These are phyloP conservation scores for Curvularia spicifera DNA, from an alignment of 2,329 filamentous ascomycete genomes.

Conservation along the genomic window DNA sequence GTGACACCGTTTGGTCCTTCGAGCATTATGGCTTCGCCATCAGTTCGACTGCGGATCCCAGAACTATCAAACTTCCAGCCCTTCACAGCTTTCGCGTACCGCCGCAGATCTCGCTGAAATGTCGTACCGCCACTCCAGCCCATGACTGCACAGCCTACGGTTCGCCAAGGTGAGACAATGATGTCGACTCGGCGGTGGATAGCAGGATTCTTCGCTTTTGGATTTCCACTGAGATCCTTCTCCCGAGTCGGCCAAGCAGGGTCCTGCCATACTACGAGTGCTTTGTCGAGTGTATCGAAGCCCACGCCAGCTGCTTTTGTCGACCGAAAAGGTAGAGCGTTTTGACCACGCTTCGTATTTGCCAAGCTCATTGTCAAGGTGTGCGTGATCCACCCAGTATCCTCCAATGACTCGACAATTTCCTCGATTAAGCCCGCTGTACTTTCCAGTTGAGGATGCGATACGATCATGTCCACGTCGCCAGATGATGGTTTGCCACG, in stretches of 20 bases:
- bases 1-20: constrained; percentile 57
- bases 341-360: constrained; percentile 75
- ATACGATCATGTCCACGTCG: constrained; percentile 86
- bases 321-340: constrained; percentile 62
- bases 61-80: constrained; percentile 90
- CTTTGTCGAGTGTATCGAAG: constrained; percentile 91
- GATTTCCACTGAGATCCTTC: constrained; percentile 43
- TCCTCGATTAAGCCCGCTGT: constrained; percentile 74
- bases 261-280: constrained; percentile 89
- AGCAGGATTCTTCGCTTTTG: constrained; percentile 67
- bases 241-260: constrained; percentile 55
- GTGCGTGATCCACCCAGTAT: constrained; percentile 76
- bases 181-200: constrained; percentile 89
- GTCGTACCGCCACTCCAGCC: constrained; percentile 91
- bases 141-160: constrained; percentile 83
- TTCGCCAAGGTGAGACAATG: constrained; percentile 86
- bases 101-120: constrained; percentile 83
- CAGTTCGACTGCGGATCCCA: constrained; percentile 72
- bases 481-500: constrained; percentile 75
- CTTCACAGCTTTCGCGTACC: constrained; percentile 75
- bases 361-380: constrained; percentile 73
- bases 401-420: constrained; percentile 75
- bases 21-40: constrained; percentile 75
- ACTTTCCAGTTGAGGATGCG: constrained; percentile 72
- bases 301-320: constrained; percentile 58